Percentiles rank a stretch among this genome's conserved stretches.
Conservation (phyloP, 1,284 basidiomycete genomes). For the Fistulinella cinereoalba region DNA sequence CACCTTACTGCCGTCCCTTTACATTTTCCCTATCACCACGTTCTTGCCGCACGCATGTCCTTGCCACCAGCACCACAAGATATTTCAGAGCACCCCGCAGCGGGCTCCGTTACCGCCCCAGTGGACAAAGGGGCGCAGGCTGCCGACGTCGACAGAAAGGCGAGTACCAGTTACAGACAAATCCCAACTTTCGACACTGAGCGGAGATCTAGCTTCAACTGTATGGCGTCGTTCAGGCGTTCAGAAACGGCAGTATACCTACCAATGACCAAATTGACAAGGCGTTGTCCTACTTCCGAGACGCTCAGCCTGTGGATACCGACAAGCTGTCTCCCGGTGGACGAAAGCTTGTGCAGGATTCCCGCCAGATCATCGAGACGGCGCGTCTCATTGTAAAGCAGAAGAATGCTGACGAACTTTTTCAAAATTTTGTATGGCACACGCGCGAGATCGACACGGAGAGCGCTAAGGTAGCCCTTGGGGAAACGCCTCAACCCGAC, state of each 20-base stretch:
- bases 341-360: constrained; percentile 71
- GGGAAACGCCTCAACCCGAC: constrained; percentile 49
- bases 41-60: constrained; percentile 45
- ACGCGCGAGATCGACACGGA: constrained; percentile 57
- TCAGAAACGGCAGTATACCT: constrained; percentile 76
- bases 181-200: too few relatives aligned
- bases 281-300: constrained; percentile 65
- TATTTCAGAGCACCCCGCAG: constrained; percentile 52
- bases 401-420: constrained; percentile 88
- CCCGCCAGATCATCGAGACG: constrained; percentile 71
- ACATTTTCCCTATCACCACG: not conserved
- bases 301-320: constrained; percentile 66
- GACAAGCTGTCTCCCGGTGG: constrained; percentile 74
- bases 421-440: constrained; percentile 84
- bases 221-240: constrained; percentile 77
- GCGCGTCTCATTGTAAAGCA: constrained; percentile 64
- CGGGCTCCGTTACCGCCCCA: constrained; percentile 56
- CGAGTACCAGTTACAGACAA: constrained; percentile 11
- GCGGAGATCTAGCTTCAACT: constrained; percentile 49
- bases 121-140: constrained; percentile 51
- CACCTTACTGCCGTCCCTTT: not conserved
- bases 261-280: constrained; percentile 78
- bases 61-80: constrained; percentile 60
- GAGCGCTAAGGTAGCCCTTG: constrained; percentile 42
- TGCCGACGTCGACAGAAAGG: constrained; percentile 66